Conservation (phyloP, 1,139 yeast species). For the Candida smagusa region DNA sequence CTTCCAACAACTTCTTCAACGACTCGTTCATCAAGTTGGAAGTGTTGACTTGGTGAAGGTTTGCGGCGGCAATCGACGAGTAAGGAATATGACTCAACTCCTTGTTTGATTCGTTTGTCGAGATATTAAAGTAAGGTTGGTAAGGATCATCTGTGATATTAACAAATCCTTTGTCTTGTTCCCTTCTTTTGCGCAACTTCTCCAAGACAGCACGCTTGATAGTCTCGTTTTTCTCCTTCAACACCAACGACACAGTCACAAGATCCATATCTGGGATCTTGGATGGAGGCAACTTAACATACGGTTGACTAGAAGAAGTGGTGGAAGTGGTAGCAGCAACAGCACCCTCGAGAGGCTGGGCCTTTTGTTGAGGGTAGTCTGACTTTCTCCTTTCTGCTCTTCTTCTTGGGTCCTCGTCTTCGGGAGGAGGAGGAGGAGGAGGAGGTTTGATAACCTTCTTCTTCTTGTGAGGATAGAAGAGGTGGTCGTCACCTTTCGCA, state of each 20-base stretch:
- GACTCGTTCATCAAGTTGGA: slow-evolving; percentile 49
- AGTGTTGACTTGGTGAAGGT: slow-evolving; percentile 66
- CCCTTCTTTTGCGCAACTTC: slow-evolving; percentile 69
- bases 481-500: slow-evolving; percentile 81
- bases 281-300: slow-evolving; percentile 83
- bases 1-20: slow-evolving; percentile 40
- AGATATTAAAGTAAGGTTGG: slow-evolving; percentile 78
- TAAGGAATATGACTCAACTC: slow-evolving; percentile 71
- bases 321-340: slow-evolving; percentile 8
- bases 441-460: slow-evolving; percentile 48
- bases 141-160: slow-evolving; percentile 90
- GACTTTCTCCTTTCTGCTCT: slow-evolving; percentile 22
- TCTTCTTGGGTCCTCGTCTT: slow-evolving; percentile 29
- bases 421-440: slow-evolving; percentile 28
- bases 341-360: slow-evolving; percentile 16
- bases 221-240: slow-evolving; percentile 73
- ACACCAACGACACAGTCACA: slow-evolving; percentile 73
- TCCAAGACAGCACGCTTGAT: slow-evolving; percentile 80
- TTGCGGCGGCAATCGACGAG: slow-evolving; percentile 71
- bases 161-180: slow-evolving; percentile 69
- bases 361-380: slow-evolving; percentile 16
- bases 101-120: slow-evolving; percentile 47
- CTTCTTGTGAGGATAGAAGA: slow-evolving; percentile 75
- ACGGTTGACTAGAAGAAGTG: slow-evolving; percentile 60
- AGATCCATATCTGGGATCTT: slow-evolving; percentile 92